Evolutionary conservation across 768 basidiomycete genomes (phyloP).

Genomic region (Tulasnella sp.): DNA sequence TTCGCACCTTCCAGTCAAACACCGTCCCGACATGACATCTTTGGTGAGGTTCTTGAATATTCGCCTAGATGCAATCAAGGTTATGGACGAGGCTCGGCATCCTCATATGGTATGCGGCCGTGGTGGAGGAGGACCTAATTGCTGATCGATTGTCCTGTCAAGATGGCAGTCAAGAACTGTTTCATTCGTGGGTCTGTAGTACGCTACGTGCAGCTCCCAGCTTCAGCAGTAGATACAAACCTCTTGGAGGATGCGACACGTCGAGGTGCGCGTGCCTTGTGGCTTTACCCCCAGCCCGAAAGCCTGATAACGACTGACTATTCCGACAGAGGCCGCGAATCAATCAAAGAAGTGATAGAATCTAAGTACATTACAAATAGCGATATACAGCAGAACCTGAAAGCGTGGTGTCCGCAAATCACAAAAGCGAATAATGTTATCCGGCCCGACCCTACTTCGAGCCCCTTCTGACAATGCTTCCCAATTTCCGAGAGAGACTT

Average conservation of each 20-base stretch:
- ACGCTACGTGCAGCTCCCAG: conserved; percentile 91
- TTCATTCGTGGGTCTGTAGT: conserved; percentile 99
- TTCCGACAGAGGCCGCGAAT: conserved; percentile 41
- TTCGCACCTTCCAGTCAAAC: conserved; percentile 19
- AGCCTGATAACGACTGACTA: conserved; percentile 17
- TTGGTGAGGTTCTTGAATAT: conserved; percentile 82
- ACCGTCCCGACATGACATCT: background rate
- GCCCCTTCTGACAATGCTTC: conserved; percentile 13
- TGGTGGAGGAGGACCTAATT: background rate
- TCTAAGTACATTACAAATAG: conserved; percentile 1
- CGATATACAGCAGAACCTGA: conserved; percentile 1
- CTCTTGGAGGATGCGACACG: conserved; percentile 94
- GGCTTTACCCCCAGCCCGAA: background rate
- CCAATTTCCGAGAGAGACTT: conserved; percentile 8
- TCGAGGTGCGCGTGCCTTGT: conserved; percentile 57
- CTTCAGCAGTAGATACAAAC: conserved; percentile 91
- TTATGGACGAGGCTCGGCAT: conserved; percentile 86
- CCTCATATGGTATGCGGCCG: conserved; percentile 79
- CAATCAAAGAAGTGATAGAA: conserved; percentile 39
- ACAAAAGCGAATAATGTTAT: conserved; percentile 12
- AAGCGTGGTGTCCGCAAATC: background rate
- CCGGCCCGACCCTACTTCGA: background rate
- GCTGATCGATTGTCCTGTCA: background rate
- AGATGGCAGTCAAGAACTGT: conserved; percentile 99
- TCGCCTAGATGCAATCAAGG: conserved; percentile 87